phyloP scores from a whole-genome alignment of 164 flowering plant species.

The Vitis rupestris region DNA sequence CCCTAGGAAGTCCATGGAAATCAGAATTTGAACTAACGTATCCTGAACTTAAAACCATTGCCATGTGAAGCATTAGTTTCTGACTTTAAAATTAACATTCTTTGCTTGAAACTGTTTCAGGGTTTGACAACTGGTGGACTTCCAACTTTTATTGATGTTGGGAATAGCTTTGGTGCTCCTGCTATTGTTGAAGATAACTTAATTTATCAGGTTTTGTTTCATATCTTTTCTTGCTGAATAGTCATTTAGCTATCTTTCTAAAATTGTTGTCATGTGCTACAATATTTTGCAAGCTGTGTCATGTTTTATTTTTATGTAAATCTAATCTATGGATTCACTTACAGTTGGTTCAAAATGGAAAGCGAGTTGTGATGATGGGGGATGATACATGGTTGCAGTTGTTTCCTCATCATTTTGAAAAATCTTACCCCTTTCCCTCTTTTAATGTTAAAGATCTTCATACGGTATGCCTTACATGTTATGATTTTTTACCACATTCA shows the following conservation, averaged over 20 bases:
- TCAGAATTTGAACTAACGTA: not conserved
- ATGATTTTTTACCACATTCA: not conserved
- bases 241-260: not conserved
- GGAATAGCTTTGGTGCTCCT: constrained; percentile 99
- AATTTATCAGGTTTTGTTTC: constrained; percentile 62
- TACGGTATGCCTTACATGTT: constrained; percentile 48
- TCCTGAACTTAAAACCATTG: not conserved
- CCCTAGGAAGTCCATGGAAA: too few species aligned
- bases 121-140: constrained; percentile 97
- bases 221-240: not conserved
- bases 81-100: not conserved
- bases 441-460: constrained; percentile 97
- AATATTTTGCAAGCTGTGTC: not conserved
- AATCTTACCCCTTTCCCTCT: constrained; percentile 85
- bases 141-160: constrained; percentile 96
- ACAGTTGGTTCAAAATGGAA: constrained; percentile 80
- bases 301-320: not conserved
- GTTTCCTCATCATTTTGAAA: constrained; percentile 85
- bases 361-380: constrained; percentile 92
- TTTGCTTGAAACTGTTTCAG: constrained; percentile 34
- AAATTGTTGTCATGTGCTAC: not conserved
- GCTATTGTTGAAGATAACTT: constrained; percentile 93
- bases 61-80: constrained; percentile 17
- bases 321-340: constrained; percentile 13
- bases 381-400: constrained; percentile 97